Evolutionary conservation across 768 basidiomycete genomes (phyloP), one percentile per base, ranked within the genome.

Genomic region (Trametes coccinea): DNA sequence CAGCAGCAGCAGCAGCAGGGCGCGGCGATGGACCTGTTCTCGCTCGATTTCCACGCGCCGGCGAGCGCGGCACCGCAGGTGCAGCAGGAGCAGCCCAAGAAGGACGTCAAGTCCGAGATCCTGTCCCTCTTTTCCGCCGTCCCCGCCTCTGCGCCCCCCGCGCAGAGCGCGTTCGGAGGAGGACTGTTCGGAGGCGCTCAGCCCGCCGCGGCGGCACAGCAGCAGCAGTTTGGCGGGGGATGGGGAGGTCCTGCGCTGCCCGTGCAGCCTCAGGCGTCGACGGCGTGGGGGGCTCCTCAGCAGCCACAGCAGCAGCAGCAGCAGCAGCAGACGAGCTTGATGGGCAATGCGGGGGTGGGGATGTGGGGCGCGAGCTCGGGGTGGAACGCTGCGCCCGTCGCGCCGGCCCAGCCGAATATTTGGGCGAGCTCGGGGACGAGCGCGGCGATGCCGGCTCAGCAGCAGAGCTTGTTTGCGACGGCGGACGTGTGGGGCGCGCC

Each of bases 81-180:
- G 31, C 53, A 46, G 48, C 51, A 46, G 30, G 69, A 75, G 14
- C 73, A 70, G 46, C 78, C 81, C 0, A 81, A 80, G 72, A 92
- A 90, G 69, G 88, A 92, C 67, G 81, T 87, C 47, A 95, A 93
- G 67, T 82, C 91, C 56, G 90, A 95, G 65, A 95, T 95, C 64
- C 78, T 95, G 16, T 91, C 91, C 0, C 80, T 95, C 44, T 94
- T 92, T 73, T 84, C 89, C 0, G 68, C 80, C 0, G 70, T 79
- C 0, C 67, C 76, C 39, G 61, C 63, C 9, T 53, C 70, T 6
- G 63, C 74, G 0, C 69, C 76, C 34, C 44, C 56, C 7, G 44
- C 37, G 6, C 56, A 48, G 51, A 63, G 51, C 46, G 56, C 56
- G 40, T 59, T 49, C 30, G 56, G 41, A 5, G 53, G 44, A 5